Conservation (phyloP, 306 rosid species). For the Sechiopsis laciniata region DNA sequence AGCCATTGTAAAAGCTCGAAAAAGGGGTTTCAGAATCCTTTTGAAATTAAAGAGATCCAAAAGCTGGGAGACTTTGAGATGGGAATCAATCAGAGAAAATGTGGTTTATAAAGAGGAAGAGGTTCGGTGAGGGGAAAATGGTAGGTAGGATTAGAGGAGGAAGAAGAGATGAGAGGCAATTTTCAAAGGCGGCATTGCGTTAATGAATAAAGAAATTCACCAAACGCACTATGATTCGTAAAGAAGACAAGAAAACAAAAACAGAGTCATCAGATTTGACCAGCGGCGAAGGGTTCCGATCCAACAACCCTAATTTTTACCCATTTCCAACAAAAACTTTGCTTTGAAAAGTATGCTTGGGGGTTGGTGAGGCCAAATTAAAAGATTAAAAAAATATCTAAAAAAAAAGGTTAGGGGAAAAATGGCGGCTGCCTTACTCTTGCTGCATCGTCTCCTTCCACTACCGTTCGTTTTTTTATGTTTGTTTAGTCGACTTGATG, state of each 20-base stretch:
- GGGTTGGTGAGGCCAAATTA: neutral
- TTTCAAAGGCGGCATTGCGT: constrained; percentile 10
- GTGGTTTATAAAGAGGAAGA: neutral
- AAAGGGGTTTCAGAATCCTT: neutral
- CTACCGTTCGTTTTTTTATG: too few species aligned
- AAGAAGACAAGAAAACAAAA: neutral
- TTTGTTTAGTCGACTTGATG: neutral
- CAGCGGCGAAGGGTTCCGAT: neutral
- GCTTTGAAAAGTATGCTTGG: neutral
- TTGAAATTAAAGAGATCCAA: neutral
- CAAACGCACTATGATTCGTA: neutral
- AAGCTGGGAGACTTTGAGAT: neutral
- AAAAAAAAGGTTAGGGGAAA: neutral
- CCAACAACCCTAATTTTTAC: constrained; percentile 1
- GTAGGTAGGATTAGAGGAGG: constrained; percentile 15
- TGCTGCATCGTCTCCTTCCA: too few species aligned
- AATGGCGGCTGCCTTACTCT: neutral
- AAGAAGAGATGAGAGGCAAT: constrained; percentile 1
- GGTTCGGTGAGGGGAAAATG: neutral
- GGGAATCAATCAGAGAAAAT: neutral
- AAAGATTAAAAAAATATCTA: neutral
- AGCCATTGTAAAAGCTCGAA: constrained; percentile 28
- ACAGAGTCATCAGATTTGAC: constrained; percentile 14
- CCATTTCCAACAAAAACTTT: neutral
- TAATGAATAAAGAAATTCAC: neutral